Evolutionary conservation across 2,329 filamentous ascomycete genomes (phyloP), one percentile per base, ranked within the genome.

Genomic region (Zasmidium angulare): DNA sequence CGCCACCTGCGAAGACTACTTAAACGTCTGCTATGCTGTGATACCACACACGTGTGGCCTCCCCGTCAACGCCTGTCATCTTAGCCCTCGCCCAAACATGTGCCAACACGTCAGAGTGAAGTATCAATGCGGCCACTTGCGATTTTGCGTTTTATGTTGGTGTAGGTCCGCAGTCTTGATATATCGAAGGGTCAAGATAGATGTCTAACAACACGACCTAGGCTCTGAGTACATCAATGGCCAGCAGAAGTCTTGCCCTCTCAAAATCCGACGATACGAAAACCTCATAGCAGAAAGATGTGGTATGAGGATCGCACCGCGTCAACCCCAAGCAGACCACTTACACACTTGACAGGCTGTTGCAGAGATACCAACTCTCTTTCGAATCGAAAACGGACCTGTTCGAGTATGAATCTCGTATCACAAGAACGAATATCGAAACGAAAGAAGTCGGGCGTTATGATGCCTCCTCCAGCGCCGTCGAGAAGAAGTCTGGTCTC

Each of bases 131-230:
- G 55, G 55, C 4, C 55, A 56, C 40, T 20, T 50, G 19, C 55
- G 55, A 20, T 56, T 51, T 48, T 56, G 55, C 31, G 55, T 56
- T 3, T 36, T 56, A 23, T 56, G 55, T 51, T 56, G 55, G 55
- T 56, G 55, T 56, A 31, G 50, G 55, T 50, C 12, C 23, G 29
- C 14, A 50, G 14, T 9, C 19, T 22, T 9, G 11, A 4, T n/a
- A 11, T 23, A n/a, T 23, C 10, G 11, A 19, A 23, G 26, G 9
- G 12, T 20, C 4, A 10, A 11, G 7, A 26, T 11, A 31, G 46
- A 19, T 56, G 55, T 4, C 26, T 29, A 11, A 29, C 26, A 4
- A 56, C 55, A n/a, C 24, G 31, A 19, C 36, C 7, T 48, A 56
- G 55, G 55, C 36, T 56, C 55, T 6, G 31, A 46, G 46, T 56